Percentiles rank a stretch among this genome's conserved stretches.
phyloP scores from a whole-genome alignment of 345 rosid genomes.

The Eutrema yunnanense region DNA sequence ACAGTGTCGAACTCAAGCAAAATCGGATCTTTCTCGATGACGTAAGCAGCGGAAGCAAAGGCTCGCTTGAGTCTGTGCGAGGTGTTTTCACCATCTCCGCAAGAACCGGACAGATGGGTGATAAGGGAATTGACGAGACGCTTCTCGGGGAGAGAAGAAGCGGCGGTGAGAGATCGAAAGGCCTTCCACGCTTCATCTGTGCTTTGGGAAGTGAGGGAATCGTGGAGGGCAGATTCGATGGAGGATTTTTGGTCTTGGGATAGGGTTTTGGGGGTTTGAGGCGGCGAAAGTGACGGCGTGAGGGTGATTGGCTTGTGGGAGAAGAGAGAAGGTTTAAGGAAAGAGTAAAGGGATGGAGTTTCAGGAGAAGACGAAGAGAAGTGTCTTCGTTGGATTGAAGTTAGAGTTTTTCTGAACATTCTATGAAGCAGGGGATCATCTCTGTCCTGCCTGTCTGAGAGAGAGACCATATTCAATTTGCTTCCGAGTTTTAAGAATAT shows the following conservation, averaged over 20 bases:
- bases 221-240: conserved; percentile 53
- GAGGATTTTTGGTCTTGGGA: conserved; percentile 38
- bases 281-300: conserved; percentile 10
- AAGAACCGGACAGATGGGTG: conserved; percentile 36
- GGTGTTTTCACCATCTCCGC: conserved; percentile 12
- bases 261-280: conserved; percentile 34
- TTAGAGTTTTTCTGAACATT: conserved; percentile 45
- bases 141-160: conserved; percentile 50
- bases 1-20: conserved; percentile 53
- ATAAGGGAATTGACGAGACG: conserved; percentile 68
- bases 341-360: conserved; percentile 58
- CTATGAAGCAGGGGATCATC: not conserved
- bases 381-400: conserved; percentile 19
- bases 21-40: conserved; percentile 57
- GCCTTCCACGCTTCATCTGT: conserved; percentile 81
- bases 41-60: conserved; percentile 71
- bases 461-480: conserved; percentile 14
- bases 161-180: conserved; percentile 56
- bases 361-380: conserved; percentile 42
- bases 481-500: not conserved
- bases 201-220: conserved; percentile 42
- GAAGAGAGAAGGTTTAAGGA: conserved; percentile 71
- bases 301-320: conserved; percentile 30
- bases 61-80: conserved; percentile 82
- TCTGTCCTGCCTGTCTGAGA: not conserved